These are phyloP conservation scores for Myriosclerotinia curreyana DNA, from an alignment of 2,329 filamentous ascomycete genomes.

Conservation along the genomic window DNA sequence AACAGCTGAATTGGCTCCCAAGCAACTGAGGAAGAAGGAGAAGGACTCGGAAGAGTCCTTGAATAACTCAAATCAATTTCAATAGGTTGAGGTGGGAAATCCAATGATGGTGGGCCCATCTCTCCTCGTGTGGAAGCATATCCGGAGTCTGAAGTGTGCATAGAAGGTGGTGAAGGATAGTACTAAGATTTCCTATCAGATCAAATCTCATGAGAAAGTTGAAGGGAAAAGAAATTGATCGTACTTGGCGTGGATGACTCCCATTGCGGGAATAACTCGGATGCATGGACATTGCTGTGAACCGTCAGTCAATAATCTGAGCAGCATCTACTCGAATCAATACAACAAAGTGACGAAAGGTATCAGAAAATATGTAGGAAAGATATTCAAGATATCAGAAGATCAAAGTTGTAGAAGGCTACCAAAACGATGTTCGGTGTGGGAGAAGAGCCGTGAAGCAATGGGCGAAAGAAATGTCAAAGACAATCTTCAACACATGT, in stretches of 20 bases:
- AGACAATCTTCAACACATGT: neutral
- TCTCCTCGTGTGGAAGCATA: slow-evolving; percentile 31
- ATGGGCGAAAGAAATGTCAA: neutral
- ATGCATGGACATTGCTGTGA: slow-evolving; percentile 33
- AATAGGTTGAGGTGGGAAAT: slow-evolving; percentile 35
- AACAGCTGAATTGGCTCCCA: slow-evolving; percentile 31
- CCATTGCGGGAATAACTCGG: slow-evolving; percentile 31
- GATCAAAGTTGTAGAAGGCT: slow-evolving; percentile 17
- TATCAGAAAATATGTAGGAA: slow-evolving; percentile 23
- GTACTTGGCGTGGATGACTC: slow-evolving; percentile 31
- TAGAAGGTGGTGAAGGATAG: slow-evolving; percentile 30
- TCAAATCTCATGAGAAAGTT: slow-evolving; percentile 14
- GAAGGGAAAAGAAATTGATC: slow-evolving; percentile 20
- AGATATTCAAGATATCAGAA: slow-evolving; percentile 17
- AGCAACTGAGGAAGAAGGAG: slow-evolving; percentile 25
- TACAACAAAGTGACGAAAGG: slow-evolving; percentile 26
- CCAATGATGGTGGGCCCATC: slow-evolving; percentile 34
- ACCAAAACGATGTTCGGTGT: slow-evolving; percentile 21
- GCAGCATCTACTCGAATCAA: slow-evolving; percentile 12
- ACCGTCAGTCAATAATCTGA: slow-evolving; percentile 23
- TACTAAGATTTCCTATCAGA: slow-evolving; percentile 35
- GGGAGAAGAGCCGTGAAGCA: slow-evolving; percentile 25
- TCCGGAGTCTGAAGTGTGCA: slow-evolving; percentile 29
- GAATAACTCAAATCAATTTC: slow-evolving; percentile 36
- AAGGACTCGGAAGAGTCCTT: slow-evolving; percentile 35